phyloP scores from a whole-genome alignment of 768 basidiomycete genomes.

The Suillus placidus region DNA sequence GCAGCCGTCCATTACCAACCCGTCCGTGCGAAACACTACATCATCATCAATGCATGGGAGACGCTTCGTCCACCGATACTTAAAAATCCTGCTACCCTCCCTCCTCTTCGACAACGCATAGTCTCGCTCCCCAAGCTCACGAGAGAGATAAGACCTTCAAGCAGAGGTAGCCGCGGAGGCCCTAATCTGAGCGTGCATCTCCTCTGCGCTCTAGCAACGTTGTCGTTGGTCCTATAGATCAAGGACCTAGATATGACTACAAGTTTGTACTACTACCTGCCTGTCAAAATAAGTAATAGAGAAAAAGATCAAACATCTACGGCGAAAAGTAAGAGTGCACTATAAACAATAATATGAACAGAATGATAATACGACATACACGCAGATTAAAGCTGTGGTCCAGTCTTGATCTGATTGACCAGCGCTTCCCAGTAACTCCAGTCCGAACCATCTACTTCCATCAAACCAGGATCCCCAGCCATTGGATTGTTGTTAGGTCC shows the following conservation, averaged over 20 bases:
- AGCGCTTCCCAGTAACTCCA: constrained; percentile 83
- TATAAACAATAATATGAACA: constrained; percentile 13
- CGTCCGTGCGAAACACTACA: background rate
- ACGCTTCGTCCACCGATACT: background rate
- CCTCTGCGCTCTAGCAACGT: constrained; percentile 1
- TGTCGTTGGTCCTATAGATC: constrained; percentile 6
- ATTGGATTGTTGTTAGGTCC: constrained; percentile 41
- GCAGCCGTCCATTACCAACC: background rate
- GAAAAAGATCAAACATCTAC: constrained; percentile 13
- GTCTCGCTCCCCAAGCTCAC: background rate
- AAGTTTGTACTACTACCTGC: background rate
- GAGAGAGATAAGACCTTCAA: background rate
- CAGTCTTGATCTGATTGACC: constrained; percentile 55
- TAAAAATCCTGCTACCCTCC: background rate
- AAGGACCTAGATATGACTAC: background rate
- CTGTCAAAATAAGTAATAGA: constrained; percentile 6
- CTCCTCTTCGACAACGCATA: background rate
- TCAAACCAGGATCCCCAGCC: constrained; percentile 46
- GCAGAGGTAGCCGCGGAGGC: constrained; percentile 7
- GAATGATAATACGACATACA: constrained; percentile 1
- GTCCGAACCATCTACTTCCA: constrained; percentile 65
- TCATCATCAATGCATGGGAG: background rate
- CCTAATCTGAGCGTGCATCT: background rate
- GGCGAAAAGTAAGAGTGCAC: constrained; percentile 10
- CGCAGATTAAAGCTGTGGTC: constrained; percentile 31